Evolutionary conservation across 441 rosid species (phyloP), one percentile per base, ranked within the genome.

Genomic region (Gossypium schwendimanii): DNA sequence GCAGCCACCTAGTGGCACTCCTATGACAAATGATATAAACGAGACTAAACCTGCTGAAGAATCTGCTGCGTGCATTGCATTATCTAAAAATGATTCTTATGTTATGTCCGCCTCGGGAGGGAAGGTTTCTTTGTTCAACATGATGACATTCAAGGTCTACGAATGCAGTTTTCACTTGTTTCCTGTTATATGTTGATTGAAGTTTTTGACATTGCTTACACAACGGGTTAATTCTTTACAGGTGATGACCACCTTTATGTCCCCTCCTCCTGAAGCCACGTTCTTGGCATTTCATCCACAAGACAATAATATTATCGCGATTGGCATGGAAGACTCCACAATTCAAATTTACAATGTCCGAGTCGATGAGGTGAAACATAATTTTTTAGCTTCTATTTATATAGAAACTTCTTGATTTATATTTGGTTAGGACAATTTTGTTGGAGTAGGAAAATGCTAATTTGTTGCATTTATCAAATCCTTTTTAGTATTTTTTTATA

Each of bases 181-280:
- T 63, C 21, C 4, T 39, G 20, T 26, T 39, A 39, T 59, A 36
- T 28, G 62, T 17, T 55, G 7, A 14, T 20, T 23, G 49, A 71
- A 50, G 36, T 49, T 17, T 31, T 75, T 33, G 41, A 39, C 50
- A 10, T 52, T 11, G 11, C 71, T 72, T 20, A 74, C 53, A 10
- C 44, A 49, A 8, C 20, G 64, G 54, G 21, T 55, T 36, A 78
- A 47, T 23, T 61, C 10, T 76, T 66, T 60, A 72, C 79, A 92
- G 96, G 92, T 87, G 53, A 92, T 92, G 94, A 88, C 96, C 36
- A 90, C 88, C 61, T 90, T 92, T 76, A 90, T 92, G 94, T 76
- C 90, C 20, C 92, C 97, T 2, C 97, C 94, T 36, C 97, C 96
- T 8, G 88, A 93, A 62, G 88, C 92, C 50, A 88, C 97, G 0